Evolutionary conservation across 495 filamentous ascomycete genomes (phyloP), one percentile per base, ranked within the genome.

Genomic region (Chaetomium tenue): DNA sequence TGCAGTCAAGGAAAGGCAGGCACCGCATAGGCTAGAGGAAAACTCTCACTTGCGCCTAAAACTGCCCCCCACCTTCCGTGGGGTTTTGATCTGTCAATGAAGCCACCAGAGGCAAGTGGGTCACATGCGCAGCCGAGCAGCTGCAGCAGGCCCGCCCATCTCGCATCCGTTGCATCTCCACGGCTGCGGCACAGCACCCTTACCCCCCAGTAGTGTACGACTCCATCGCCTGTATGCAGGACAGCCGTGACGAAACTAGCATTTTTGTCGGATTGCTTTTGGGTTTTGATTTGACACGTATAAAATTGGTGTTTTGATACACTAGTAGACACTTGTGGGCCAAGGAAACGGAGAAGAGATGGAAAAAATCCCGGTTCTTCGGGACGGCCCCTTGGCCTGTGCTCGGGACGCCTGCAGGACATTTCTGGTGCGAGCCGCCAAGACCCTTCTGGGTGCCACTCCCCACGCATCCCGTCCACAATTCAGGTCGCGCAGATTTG

Each of bases 71-170:
- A 59, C 57, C 11, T n/a, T 15, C 1, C 40, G 40, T 59, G 57
- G 57, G 57, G 57, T 59, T 59, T 59, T 25, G 57, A 47, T 59
- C 42, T 59, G 57, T 59, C 57, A 48, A 57, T 23, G 30, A 57
- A 57, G 54, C 52, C 52, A 55, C 52, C 5, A n/a, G 13, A 54
- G 2, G 15, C 52, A 33, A 33, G 52, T n/a, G 20, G 54, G 33
- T 39, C 54, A 57, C 54, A 42, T 57, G 54, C 33, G 33, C 54
- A 33, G 7, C 12, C 33, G 54, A 30, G 52, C 33, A 28, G 28
- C 51, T 30, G 51, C 48, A 52, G 11, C 22, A 12, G 26, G 23
- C 50, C 50, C 48, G 20, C 26, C 28, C 52, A 33, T 55, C 26
- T 55, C 52, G 15, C 50, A 52, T 52, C 50, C 23, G 50, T 9